A percentile compares a stretch with the other conserved stretches of the same genome.
These are phyloP conservation scores for Cicer cuneatum DNA, from an alignment of 306 rosid genomes.

Conservation along the genomic window DNA sequence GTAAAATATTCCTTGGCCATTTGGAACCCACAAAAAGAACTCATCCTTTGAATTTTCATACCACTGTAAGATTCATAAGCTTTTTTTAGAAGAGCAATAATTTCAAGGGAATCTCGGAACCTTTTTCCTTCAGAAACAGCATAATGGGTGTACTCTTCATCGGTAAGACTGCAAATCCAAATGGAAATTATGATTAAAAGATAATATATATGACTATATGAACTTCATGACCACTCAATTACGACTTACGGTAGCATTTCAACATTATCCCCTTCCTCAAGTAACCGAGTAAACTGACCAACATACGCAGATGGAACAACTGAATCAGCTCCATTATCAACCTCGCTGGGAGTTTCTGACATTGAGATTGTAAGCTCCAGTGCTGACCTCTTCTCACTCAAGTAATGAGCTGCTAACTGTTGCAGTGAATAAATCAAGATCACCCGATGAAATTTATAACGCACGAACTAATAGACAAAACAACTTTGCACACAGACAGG, in stretches of 20 bases:
- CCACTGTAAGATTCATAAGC: slow-evolving; percentile 72
- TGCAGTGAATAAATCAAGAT: slow-evolving; percentile 47
- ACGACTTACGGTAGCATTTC: slow-evolving; percentile 79
- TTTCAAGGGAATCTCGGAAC: slow-evolving; percentile 84
- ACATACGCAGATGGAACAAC: slow-evolving; percentile 78
- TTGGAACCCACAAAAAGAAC: slow-evolving; percentile 81
- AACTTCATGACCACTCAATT: slow-evolving; percentile 38
- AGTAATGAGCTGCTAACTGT: slow-evolving; percentile 91
- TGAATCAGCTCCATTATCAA: slow-evolving; percentile 65
- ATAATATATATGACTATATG: slow-evolving; percentile 27
- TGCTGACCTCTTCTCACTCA: slow-evolving; percentile 81
- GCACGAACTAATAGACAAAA: slow-evolving; percentile 8
- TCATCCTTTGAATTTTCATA: slow-evolving; percentile 71
- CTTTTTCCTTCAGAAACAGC: slow-evolving; percentile 83
- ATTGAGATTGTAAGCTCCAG: slow-evolving; percentile 74
- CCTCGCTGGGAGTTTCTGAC: slow-evolving; percentile 65
- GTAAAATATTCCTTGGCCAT: slow-evolving; percentile 87
- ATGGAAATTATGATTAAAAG: slow-evolving; percentile 39
- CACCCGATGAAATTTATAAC: slow-evolving; percentile 5
- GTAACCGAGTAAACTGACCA: slow-evolving; percentile 84
- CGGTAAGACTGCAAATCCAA: slow-evolving; percentile 76
- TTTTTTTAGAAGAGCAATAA: slow-evolving; percentile 78
- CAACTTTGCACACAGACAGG: slow-evolving; percentile 16
- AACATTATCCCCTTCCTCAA: slow-evolving; percentile 74
- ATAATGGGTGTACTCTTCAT: slow-evolving; percentile 71